Evolutionary conservation across 2,329 filamentous ascomycete species (phyloP), one percentile per base, ranked within the genome.

Genomic region (Dactylellina cionopaga): DNA sequence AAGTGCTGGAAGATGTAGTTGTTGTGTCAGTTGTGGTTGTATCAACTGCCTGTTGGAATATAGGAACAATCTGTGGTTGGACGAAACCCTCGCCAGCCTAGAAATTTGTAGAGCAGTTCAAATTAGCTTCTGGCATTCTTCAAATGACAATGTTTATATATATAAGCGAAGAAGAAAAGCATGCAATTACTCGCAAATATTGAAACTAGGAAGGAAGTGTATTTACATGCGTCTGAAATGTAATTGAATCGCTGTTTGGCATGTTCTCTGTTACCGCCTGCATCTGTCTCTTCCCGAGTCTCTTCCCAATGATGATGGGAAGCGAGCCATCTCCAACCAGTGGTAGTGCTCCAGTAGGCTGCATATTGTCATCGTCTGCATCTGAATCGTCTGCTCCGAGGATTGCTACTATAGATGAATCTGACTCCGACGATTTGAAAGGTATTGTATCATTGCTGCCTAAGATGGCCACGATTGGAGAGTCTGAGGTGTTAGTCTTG

Each of bases 221-320:
- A 59, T 58, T 35, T 64, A 72, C 68, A 59, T 72, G 59, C 24
- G 68, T 35, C 56, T 72, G 68, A 37, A 72, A 65, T 27, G 43
- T 65, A 39, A 65, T 72, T 19, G 68, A 72, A 35, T 72, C 46
- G 52, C 58, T 27, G 41, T 72, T 27, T 6, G 58, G 51, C 43
- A 72, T 72, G 10, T 65, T 64, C 19, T 72, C 56, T 7, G 68
- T 55, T 9, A 59, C 62, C n/a, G 46, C 37, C 39, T 55, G 29
- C n/a, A n/a, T 41, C 37, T 65, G 60, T 44, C 68, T 58, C 39
- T 64, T 64, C 9, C 10, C 24, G 1, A 58, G 31, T n/a, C 19
- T 54, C 27, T 47, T 54, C n/a, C 59, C 68, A 10, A 47, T 65
- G 7, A 47, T 54, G 10, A 51, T 47, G 1, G 59, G 68, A 22